Evolutionary conservation across 306 rosid species (phyloP).

Genomic region (Vicia faba): DNA sequence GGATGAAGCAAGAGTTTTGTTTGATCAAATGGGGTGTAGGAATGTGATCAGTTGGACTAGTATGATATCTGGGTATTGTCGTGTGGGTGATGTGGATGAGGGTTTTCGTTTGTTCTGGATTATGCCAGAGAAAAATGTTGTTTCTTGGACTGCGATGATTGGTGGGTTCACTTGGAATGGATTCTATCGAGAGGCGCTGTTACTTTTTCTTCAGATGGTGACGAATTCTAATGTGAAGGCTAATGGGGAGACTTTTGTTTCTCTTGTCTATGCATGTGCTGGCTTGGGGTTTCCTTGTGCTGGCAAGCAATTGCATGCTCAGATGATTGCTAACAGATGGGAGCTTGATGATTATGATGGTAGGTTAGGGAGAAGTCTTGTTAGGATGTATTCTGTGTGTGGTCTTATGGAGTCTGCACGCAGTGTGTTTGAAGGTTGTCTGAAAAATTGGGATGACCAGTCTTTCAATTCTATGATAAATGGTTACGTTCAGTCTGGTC

Average conservation of each 20-base stretch:
- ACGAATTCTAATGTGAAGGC: constrained; percentile 42
- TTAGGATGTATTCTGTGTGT: constrained; percentile 68
- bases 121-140: constrained; percentile 69
- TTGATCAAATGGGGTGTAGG: constrained; percentile 56
- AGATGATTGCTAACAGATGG: constrained; percentile 49
- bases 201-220: constrained; percentile 55
- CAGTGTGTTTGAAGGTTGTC: constrained; percentile 42
- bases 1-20: constrained; percentile 65
- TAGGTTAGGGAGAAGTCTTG: constrained; percentile 61
- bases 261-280: constrained; percentile 75
- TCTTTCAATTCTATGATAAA: constrained; percentile 59
- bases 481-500: constrained; percentile 60
- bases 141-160: constrained; percentile 89
- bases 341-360: constrained; percentile 60
- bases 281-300: constrained; percentile 54
- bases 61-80: constrained; percentile 73
- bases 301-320: constrained; percentile 75
- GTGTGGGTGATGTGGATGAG: constrained; percentile 55
- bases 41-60: constrained; percentile 79
- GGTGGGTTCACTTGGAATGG: constrained; percentile 76
- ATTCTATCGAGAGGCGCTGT: constrained; percentile 53
- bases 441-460: constrained; percentile 38
- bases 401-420: constrained; percentile 58
- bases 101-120: constrained; percentile 53
- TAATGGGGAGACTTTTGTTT: constrained; percentile 65